Conservation (phyloP, 2,329 filamentous ascomycete species). For the Amphichorda felina region DNA sequence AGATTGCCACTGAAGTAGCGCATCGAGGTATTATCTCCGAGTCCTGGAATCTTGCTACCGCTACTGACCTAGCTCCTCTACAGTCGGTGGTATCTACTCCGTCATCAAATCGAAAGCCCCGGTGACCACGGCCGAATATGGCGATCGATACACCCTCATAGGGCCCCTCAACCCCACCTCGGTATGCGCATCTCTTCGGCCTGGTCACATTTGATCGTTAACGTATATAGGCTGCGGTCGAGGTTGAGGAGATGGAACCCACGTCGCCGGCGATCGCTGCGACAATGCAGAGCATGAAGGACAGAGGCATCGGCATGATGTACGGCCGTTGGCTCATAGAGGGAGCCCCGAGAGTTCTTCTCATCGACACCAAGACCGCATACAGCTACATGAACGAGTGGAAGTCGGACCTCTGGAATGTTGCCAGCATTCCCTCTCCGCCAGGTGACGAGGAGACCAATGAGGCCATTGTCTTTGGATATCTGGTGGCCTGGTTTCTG, state of each 20-base stretch:
- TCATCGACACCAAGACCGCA: slow-evolving; percentile 90
- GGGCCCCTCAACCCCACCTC: slow-evolving; percentile 88
- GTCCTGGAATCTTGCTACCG: background rate
- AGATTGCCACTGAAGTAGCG: slow-evolving; percentile 92
- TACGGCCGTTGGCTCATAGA: slow-evolving; percentile 98
- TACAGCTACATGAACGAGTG: slow-evolving; percentile 90
- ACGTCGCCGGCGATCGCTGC: slow-evolving; percentile 65
- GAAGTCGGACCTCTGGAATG: slow-evolving; percentile 93
- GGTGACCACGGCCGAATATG: slow-evolving; percentile 97
- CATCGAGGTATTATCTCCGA: slow-evolving; percentile 59
- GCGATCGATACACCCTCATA: slow-evolving; percentile 89
- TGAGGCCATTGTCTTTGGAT: slow-evolving; percentile 94
- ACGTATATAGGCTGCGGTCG: slow-evolving; percentile 72
- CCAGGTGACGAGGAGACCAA: slow-evolving; percentile 90
- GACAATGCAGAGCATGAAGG: slow-evolving; percentile 87
- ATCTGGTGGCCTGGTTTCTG: slow-evolving; percentile 94
- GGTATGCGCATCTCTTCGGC: slow-evolving; percentile 45
- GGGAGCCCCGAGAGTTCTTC: slow-evolving; percentile 81
- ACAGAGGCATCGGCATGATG: slow-evolving; percentile 77
- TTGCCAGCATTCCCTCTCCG: slow-evolving; percentile 86
- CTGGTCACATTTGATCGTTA: too few species aligned
- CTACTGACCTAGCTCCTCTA: slow-evolving; percentile 2
- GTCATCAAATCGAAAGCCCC: slow-evolving; percentile 98
- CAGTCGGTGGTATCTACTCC: slow-evolving; percentile 97
- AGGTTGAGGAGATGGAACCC: slow-evolving; percentile 88